Percentiles rank a stretch among this genome's conserved stretches.
Evolutionary conservation across 2,329 filamentous ascomycete genomes (phyloP).

Genomic region (Penicillium sp.): DNA sequence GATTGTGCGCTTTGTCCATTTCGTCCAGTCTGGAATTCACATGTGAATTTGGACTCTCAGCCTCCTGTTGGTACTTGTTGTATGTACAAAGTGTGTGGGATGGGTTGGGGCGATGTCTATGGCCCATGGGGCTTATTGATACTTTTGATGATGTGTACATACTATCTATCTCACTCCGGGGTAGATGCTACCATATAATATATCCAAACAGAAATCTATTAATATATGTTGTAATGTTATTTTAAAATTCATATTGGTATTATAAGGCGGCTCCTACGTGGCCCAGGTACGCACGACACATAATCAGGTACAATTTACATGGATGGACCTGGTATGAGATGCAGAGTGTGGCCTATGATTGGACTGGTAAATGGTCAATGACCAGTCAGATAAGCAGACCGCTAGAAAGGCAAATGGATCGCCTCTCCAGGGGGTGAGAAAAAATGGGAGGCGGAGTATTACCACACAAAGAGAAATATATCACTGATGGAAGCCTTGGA

Average conservation of each 20-base stretch:
- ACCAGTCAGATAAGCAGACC: slow-evolving; percentile 12
- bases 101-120: background rate
- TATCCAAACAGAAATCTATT: background rate
- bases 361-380: background rate
- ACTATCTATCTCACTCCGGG: background rate
- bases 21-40: background rate
- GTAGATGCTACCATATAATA: background rate
- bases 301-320: slow-evolving; percentile 12
- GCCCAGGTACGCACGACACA: slow-evolving; percentile 11
- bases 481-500: background rate
- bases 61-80: background rate
- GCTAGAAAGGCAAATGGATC: slow-evolving; percentile 18
- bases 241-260: background rate
- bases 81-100: background rate
- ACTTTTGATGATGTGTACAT: background rate
- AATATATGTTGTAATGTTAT: background rate
- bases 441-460: background rate
- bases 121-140: background rate
- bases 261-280: slow-evolving; percentile 9
- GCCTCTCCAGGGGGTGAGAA: slow-evolving; percentile 1
- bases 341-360: slow-evolving; percentile 9
- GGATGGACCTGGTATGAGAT: slow-evolving; percentile 13
- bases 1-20: slow-evolving; percentile 4
- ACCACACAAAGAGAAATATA: background rate
- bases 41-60: slow-evolving; percentile 4